Percentiles rank a stretch among this genome's conserved stretches.
phyloP scores from a whole-genome alignment of 75 land plant genomes.

The Selaginella moellendorffii region DNA sequence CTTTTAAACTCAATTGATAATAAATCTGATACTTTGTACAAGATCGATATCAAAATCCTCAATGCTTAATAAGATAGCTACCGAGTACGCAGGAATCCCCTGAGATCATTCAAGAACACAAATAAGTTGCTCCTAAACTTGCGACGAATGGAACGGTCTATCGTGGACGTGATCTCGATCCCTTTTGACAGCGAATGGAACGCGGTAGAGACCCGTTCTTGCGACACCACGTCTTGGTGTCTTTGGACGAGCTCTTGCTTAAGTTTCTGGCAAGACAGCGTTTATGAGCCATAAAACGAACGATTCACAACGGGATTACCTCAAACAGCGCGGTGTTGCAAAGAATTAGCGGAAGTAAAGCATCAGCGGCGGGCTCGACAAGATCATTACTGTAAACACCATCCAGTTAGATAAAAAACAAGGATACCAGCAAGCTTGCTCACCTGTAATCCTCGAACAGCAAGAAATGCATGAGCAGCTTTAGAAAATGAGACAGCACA shows the following conservation, averaged over 20 bases:
- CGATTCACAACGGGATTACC: slow-evolving; percentile 24
- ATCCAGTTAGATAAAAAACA: slow-evolving; percentile 2
- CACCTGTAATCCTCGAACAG: slow-evolving; percentile 95
- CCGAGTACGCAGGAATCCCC: slow-evolving; percentile 67
- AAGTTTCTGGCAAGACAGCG: slow-evolving; percentile 32
- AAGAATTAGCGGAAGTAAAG: slow-evolving; percentile 69
- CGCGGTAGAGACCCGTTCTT: slow-evolving; percentile 48
- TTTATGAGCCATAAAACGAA: not conserved
- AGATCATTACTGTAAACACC: slow-evolving; percentile 56
- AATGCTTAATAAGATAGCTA: slow-evolving; percentile 14
- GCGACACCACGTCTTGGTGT: slow-evolving; percentile 37
- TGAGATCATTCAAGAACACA: slow-evolving; percentile 58
- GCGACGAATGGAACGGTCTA: slow-evolving; percentile 65
- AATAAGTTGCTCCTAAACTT: slow-evolving; percentile 69
- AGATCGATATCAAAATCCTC: too few relatives aligned
- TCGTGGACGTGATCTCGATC: slow-evolving; percentile 47
- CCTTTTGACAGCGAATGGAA: slow-evolving; percentile 49
- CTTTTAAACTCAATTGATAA: too few relatives aligned
- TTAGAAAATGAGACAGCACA: slow-evolving; percentile 51
- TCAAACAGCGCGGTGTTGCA: slow-evolving; percentile 71
- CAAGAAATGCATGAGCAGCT: slow-evolving; percentile 60
- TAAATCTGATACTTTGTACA: too few relatives aligned
- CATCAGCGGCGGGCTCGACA: slow-evolving; percentile 78
- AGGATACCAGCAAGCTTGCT: too few relatives aligned
- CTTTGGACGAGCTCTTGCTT: slow-evolving; percentile 51